Conservation (phyloP, 2,329 filamentous ascomycete species). For the Nothopassalora personata region DNA sequence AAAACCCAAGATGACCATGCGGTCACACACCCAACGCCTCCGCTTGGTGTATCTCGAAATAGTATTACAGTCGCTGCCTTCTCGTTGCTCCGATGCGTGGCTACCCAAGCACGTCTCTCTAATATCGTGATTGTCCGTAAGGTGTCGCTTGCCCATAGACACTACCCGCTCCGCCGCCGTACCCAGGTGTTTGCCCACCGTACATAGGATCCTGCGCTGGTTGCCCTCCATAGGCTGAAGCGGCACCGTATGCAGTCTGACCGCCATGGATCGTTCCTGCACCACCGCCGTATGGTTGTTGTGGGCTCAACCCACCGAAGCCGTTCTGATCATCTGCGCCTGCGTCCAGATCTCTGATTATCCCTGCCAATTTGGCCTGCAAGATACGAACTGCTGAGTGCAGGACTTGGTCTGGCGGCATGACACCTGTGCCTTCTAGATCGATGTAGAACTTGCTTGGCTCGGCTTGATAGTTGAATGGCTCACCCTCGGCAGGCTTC, state of each 20-base stretch:
- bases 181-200: slow-evolving; percentile 54
- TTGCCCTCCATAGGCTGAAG: slow-evolving; percentile 53
- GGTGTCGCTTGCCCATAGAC: slow-evolving; percentile 52
- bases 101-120: background rate
- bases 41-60: background rate
- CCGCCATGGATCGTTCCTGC: slow-evolving; percentile 67
- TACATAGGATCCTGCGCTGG: slow-evolving; percentile 47
- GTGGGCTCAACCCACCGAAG: slow-evolving; percentile 48
- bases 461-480: slow-evolving; percentile 84
- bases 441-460: slow-evolving; percentile 83
- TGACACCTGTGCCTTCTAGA: slow-evolving; percentile 79
- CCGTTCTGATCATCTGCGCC: slow-evolving; percentile 53
- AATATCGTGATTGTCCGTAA: slow-evolving; percentile 16
- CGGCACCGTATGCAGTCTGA: slow-evolving; percentile 61
- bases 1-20: background rate
- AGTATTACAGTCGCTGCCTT: background rate
- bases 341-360: slow-evolving; percentile 62
- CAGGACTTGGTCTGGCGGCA: slow-evolving; percentile 85
- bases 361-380: slow-evolving; percentile 79
- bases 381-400: slow-evolving; percentile 82
- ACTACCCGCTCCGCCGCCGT: slow-evolving; percentile 48
- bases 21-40: background rate
- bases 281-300: slow-evolving; percentile 47
- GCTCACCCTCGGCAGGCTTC: slow-evolving; percentile 71
- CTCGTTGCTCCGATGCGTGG: background rate